Conservation (phyloP, 345 rosid genomes). For the Eucalyptus polybractea region DNA sequence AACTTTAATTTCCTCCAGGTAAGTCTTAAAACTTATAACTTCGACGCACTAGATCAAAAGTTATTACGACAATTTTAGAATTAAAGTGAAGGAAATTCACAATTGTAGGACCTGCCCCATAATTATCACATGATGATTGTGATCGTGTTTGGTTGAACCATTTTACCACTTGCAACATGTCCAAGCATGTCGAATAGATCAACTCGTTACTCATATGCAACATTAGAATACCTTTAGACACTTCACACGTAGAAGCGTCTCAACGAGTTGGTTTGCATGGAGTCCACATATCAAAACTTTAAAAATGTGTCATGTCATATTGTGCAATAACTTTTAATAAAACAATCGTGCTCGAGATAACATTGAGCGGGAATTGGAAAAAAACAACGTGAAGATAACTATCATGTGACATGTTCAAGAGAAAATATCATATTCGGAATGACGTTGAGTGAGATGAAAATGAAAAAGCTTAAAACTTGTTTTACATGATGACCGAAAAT, state of each 20-base stretch:
- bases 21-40: not conserved
- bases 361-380: rapidly evolving
- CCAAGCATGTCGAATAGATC: not conserved
- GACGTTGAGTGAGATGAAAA: not conserved
- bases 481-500: not conserved
- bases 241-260: not conserved
- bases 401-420: not conserved
- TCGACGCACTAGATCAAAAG: not conserved
- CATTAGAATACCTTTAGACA: not conserved
- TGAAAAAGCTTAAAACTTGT: rapidly evolving
- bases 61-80: not conserved
- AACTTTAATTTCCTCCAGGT: not conserved
- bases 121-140: not conserved
- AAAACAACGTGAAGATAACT: not conserved
- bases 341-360: not conserved
- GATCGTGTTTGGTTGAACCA: not conserved
- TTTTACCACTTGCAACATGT: not conserved
- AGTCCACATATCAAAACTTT: not conserved
- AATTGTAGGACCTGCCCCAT: not conserved
- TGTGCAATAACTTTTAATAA: too few relatives aligned
- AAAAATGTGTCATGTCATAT: not conserved
- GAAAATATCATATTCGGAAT: not conserved
- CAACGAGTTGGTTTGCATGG: not conserved
- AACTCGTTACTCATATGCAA: not conserved
- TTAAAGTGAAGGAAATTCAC: not conserved